Conservation (phyloP, 2,329 filamentous ascomycete genomes). For the Chaetomium globosum region DNA sequence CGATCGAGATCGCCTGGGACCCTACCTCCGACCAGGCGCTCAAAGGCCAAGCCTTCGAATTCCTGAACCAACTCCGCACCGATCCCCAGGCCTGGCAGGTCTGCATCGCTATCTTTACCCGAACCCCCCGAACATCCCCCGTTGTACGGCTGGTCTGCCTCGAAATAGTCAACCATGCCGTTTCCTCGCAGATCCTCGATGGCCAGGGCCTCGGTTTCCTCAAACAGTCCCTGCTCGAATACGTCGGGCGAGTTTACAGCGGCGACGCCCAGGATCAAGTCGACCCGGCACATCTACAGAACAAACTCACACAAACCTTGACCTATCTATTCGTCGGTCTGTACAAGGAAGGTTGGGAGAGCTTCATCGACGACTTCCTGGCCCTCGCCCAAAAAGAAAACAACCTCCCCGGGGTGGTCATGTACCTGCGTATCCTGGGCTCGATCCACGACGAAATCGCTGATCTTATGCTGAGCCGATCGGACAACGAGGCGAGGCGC, state of each 20-base stretch:
- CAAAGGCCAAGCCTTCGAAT: conserved; percentile 81
- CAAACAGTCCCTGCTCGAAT: conserved; percentile 78
- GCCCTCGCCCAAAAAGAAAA: conserved; percentile 70
- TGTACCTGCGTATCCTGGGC: conserved; percentile 85
- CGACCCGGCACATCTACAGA: conserved; percentile 81
- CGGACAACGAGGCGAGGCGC: conserved; percentile 76
- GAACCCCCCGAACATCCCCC: conserved; percentile 73
- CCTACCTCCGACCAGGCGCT: conserved; percentile 73
- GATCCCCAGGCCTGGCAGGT: conserved; percentile 89
- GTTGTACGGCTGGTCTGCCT: conserved; percentile 86
- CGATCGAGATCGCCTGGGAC: conserved; percentile 91
- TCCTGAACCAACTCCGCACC: conserved; percentile 74
- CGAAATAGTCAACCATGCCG: conserved; percentile 89
- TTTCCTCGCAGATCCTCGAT: conserved; percentile 78
- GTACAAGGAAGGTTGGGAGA: conserved; percentile 84
- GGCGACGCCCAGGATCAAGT: conserved; percentile 57
- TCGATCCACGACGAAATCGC: conserved; percentile 98
- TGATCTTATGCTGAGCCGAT: conserved; percentile 81
- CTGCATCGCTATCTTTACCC: conserved; percentile 82
- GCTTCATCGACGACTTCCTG: conserved; percentile 88
- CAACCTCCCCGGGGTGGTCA: conserved; percentile 74
- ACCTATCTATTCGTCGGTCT: conserved; percentile 89
- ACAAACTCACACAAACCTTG: conserved; percentile 94
- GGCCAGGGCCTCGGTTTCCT: conserved; percentile 71
- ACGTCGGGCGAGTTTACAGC: conserved; percentile 76